Evolutionary conservation across 306 rosid genomes (phyloP), one percentile per base, ranked within the genome.

Genomic region (Cicer arietinum): DNA sequence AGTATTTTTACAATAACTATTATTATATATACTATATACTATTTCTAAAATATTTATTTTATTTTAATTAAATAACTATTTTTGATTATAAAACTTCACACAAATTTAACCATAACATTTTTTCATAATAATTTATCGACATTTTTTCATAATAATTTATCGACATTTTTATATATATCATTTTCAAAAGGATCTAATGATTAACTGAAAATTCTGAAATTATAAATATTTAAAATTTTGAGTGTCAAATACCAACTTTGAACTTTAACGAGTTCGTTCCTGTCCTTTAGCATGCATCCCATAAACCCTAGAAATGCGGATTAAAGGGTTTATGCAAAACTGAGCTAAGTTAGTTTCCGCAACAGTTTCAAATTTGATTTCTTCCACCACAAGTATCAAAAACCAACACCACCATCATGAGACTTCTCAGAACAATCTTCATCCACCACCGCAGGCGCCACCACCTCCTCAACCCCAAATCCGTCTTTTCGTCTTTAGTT

Each of bases 401-500:
- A 4, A 3, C 18, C 45, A 37, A 11, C 14, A 6, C 10, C 59
- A 67, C 3, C 37, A 70, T n/a, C 69, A 88, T 83, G 94, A 88
- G 67, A 45, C 73, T 83, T 63, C 86, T 94, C 35, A 73, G 86
- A 86, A 44, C 89, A 10, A 46, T 91, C 68, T 79, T 77, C 85
- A 6, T 83, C 65, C 71, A 51, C 40, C 83, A 53, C 13, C 82
- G 42, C 66, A 84, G 74, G 39, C 86, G 25, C 53, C 89, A 53
- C 66, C 69, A 41, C 58, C 69, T 80, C 9, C 78, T 79, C 77
- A 45, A 43, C 70, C 60, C 60, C 67, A 76, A 64, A 39, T 4
- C 73, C 44, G 12, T 14, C 5, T 54, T 69, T 64, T 61, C 84
- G 9, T n/a, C 68, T 40, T 71, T 14, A 17, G 0, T 42, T 52